Percentiles rank a stretch among this genome's conserved stretches.
These are phyloP conservation scores for Mortierella sp. DNA, from an alignment of 371 early-diverging fungal species.

Conservation along the genomic window DNA sequence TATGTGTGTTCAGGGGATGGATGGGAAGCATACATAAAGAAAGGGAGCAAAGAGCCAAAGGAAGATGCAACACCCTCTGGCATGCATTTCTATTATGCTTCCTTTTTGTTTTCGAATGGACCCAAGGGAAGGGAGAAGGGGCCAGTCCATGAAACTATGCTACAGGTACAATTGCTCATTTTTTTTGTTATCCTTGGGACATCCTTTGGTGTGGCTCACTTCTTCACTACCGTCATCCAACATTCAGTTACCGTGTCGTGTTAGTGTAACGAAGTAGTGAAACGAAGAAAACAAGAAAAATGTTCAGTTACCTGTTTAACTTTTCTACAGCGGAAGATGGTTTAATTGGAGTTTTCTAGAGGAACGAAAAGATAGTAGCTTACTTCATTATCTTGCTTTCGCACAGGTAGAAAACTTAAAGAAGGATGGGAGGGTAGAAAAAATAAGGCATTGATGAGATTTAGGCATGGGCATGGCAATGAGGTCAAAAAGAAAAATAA, in stretches of 20 bases:
- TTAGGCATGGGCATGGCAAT: background rate
- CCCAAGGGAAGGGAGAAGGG: background rate
- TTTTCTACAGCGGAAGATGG: background rate
- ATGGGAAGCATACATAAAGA: background rate
- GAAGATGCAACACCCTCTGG: background rate
- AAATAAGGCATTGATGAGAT: background rate
- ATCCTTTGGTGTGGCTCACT: background rate
- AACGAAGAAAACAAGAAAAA: background rate
- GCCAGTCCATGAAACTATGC: background rate
- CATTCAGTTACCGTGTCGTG: background rate
- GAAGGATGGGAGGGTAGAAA: background rate
- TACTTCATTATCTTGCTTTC: background rate
- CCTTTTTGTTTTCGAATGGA: background rate
- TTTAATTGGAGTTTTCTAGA: background rate
- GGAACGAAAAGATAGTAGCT: background rate
- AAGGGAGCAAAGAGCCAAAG: background rate
- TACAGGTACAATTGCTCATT: background rate
- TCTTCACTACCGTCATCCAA: background rate
- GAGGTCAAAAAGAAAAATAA: background rate
- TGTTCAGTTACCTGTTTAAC: background rate
- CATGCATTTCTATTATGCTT: background rate
- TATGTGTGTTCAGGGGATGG: background rate
- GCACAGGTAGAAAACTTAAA: background rate
- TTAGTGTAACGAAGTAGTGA: background rate
- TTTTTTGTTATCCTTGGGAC: background rate